Base-by-base conservation (phyloP, 306 rosid species). In the Echinosophora koreensis region DNA sequence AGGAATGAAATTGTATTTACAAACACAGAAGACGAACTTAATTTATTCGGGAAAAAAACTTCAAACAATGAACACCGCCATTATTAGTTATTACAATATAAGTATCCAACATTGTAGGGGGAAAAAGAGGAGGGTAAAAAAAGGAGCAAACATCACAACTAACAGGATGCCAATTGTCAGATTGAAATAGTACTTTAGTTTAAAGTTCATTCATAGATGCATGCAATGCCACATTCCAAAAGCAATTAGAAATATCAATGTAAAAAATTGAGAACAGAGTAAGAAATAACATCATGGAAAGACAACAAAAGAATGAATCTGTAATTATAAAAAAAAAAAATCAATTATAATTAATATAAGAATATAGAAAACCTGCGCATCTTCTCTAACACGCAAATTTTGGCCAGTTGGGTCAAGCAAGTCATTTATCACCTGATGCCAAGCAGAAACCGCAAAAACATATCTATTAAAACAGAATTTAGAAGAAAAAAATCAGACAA, bases 361-460 rank as follows among this genome's bases (percentile, higher is more conserved):
- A 76, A 67, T 39, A 44, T 44, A 44, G 11, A 13, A 42, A 81
- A 92, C 99, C 98, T 96, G 99, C 27, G 97, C 91, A 87, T 96
- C 99, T 91, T 96, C 99, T 85, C 99, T 85, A 69, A 96, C 98
- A 52, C 99, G 98, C 87, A 96, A 87, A 85, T 96, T 96, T 85
- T 93, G 98, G 84, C 98, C 96, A n/a, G 98, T 96, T 85, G 99
- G 99, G 84, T 96, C 99, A 82, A 96, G 96, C 90, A 96, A 86
- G 87, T 96, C 99, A 67, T 96, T 96, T 82, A 96, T 96, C 86
- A 96, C 97, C 99, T 96, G 91, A 70, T 52, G 80, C 28, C 62
- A 85, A 78, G 82, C 69, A 73, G 41, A 79, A 85, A 80, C 38
- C 39, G 76, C 68, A 34, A 73, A 70, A 63, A 61, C 56, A 37